Conservation (phyloP, 192 early-diverging fungal species). For the Linderina pennispora region DNA sequence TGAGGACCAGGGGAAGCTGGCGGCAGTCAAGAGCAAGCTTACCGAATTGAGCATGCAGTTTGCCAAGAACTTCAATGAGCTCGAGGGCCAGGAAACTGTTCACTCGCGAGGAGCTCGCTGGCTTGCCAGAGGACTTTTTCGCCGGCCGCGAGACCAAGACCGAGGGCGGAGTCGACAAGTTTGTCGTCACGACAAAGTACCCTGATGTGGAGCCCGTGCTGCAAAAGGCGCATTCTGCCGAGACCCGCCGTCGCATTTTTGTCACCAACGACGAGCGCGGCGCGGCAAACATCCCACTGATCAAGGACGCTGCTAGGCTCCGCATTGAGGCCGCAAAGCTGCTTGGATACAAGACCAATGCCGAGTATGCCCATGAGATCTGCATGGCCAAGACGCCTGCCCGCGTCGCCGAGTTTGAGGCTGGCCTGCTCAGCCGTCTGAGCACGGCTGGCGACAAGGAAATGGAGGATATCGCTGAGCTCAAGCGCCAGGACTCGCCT, state of each 20-base stretch:
- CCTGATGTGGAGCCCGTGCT: conserved; percentile 33
- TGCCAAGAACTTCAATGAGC: conserved; percentile 53
- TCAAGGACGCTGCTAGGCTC: conserved; percentile 47
- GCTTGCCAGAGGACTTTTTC: conserved; percentile 58
- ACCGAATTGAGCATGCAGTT: conserved; percentile 60
- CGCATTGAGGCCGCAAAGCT: conserved; percentile 44
- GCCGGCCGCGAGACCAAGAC: conserved; percentile 44
- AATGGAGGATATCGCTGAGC: conserved; percentile 44
- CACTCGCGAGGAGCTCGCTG: conserved; percentile 50
- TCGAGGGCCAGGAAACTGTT: conserved; percentile 36
- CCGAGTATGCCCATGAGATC: conserved; percentile 55
- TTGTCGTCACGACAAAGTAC: conserved; percentile 58
- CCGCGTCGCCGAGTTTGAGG: conserved; percentile 53
- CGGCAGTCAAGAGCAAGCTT: conserved; percentile 50
- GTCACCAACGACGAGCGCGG: conserved; percentile 44
- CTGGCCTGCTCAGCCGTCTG: conserved; percentile 48
- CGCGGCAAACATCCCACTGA: conserved; percentile 47
- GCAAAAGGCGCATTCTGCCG: conserved; percentile 29
- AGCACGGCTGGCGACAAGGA: conserved; percentile 49
- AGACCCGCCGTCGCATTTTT: conserved; percentile 39
- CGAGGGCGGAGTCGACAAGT: conserved; percentile 50
- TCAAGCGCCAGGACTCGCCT: conserved; percentile 49
- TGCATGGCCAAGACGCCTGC: conserved; percentile 71
- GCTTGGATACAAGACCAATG: conserved; percentile 60
- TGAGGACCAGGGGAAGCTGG: conserved; percentile 48